A percentile compares a stretch with the other conserved stretches of the same genome.
Conservation (phyloP, 108 stramenopile species). For the Cyclotella kingstonii region DNA sequence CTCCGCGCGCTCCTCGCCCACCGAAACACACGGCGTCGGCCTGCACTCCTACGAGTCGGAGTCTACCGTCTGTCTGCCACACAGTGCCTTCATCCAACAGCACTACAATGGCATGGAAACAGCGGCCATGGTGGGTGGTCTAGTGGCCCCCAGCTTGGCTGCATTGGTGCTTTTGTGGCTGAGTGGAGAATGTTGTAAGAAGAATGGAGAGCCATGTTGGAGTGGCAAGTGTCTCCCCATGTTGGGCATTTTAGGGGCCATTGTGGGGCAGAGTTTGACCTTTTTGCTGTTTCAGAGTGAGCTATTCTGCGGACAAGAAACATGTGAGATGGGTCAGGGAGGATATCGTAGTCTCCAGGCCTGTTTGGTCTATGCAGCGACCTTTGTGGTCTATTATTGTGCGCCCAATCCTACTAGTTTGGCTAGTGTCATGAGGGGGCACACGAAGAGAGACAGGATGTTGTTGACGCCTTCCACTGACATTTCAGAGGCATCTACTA, state of each 20-base stretch:
- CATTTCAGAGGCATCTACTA: neutral
- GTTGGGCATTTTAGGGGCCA: slow-evolving; percentile 3
- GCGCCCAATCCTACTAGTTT: slow-evolving; percentile 26
- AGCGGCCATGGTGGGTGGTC: slow-evolving; percentile 32
- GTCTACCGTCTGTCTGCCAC: slow-evolving; percentile 14
- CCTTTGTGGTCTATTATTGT: slow-evolving; percentile 23
- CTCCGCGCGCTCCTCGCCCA: slow-evolving; percentile 11
- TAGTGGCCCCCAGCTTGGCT: slow-evolving; percentile 19
- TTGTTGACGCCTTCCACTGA: neutral
- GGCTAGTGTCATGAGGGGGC: neutral
- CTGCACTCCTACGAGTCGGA: slow-evolving; percentile 28
- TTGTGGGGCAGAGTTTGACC: slow-evolving; percentile 29
- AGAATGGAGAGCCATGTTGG: slow-evolving; percentile 19
- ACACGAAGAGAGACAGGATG: neutral
- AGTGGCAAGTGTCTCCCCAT: slow-evolving; percentile 34
- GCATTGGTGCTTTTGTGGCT: slow-evolving; percentile 7
- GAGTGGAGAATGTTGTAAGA: slow-evolving; percentile 26
- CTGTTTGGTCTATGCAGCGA: slow-evolving; percentile 17
- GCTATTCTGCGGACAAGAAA: slow-evolving; percentile 31
- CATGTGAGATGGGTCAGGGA: slow-evolving; percentile 24
- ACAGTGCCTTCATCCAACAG: slow-evolving; percentile 24
- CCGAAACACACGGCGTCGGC: slow-evolving; percentile 32
- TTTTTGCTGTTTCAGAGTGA: slow-evolving; percentile 33
- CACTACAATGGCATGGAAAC: slow-evolving; percentile 47
- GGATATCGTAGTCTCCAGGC: slow-evolving; percentile 37